A percentile compares a stretch with the other conserved stretches of the same genome.
Evolutionary conservation across 306 rosid genomes (phyloP).

Genomic region (Trifolium dubium): DNA sequence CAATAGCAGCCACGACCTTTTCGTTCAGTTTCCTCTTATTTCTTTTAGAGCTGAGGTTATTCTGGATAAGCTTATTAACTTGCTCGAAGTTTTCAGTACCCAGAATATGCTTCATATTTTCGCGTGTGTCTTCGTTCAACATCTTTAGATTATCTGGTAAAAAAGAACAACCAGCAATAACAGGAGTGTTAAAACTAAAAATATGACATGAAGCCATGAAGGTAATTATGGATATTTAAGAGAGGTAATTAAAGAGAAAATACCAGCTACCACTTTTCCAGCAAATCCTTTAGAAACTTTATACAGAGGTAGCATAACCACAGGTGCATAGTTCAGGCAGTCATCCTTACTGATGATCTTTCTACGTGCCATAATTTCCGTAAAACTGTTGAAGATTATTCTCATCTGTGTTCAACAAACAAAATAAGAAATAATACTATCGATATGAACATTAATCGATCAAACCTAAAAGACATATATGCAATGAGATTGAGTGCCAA

Average conservation of each 20-base stretch:
- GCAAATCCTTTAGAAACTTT: slow-evolving; percentile 85
- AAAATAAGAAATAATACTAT: slow-evolving; percentile 30
- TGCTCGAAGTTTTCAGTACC: slow-evolving; percentile 63
- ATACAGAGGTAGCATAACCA: slow-evolving; percentile 69
- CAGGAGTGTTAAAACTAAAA: not conserved
- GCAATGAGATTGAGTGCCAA: slow-evolving; percentile 39
- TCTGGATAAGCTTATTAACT: slow-evolving; percentile 63
- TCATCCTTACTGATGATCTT: slow-evolving; percentile 48
- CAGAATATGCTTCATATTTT: slow-evolving; percentile 50
- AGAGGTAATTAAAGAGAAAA: not conserved
- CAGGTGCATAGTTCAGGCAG: slow-evolving; percentile 59
- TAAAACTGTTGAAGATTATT: slow-evolving; percentile 69
- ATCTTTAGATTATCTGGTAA: slow-evolving; percentile 63
- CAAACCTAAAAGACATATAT: slow-evolving; percentile 18
- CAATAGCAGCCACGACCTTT: slow-evolving; percentile 78
- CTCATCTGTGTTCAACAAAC: slow-evolving; percentile 68
- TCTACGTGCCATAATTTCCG: slow-evolving; percentile 55
- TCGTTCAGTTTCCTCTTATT: slow-evolving; percentile 78
- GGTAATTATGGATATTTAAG: not conserved
- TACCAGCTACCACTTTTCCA: slow-evolving; percentile 77
- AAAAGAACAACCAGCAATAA: not conserved
- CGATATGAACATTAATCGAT: slow-evolving; percentile 14
- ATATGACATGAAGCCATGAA: not conserved
- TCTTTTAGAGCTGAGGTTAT: slow-evolving; percentile 64
- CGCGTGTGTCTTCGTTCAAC: slow-evolving; percentile 62